phyloP scores from a whole-genome alignment of 306 rosid species.

The Neltuma alba region DNA sequence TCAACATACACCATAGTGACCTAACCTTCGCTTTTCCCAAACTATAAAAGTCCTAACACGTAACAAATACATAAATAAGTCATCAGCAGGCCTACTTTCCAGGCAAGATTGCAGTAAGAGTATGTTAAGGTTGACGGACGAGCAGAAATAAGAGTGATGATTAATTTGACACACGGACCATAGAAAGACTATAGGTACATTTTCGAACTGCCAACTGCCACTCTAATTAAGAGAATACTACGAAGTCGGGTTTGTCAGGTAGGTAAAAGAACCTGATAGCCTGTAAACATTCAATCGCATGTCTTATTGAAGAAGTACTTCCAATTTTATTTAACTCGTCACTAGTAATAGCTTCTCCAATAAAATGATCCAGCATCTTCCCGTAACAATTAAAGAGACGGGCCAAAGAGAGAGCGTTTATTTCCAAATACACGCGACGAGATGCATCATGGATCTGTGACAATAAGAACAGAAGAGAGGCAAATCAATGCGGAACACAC shows the following conservation, averaged over 20 bases:
- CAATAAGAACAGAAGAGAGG: neutral
- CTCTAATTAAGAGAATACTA: neutral
- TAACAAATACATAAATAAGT: neutral
- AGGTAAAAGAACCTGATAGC: constrained; percentile 59
- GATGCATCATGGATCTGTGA: constrained; percentile 68
- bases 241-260: neutral
- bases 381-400: constrained; percentile 51
- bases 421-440: constrained; percentile 52
- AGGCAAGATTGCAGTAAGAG: constrained; percentile 21
- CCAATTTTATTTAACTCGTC: constrained; percentile 31
- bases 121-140: neutral
- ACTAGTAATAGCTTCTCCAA: constrained; percentile 31
- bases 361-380: constrained; percentile 54
- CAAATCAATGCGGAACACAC: neutral
- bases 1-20: neutral
- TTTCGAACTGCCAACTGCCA: neutral
- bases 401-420: constrained; percentile 61
- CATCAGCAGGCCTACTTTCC: neutral
- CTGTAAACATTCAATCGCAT: constrained; percentile 60
- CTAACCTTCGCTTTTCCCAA: neutral
- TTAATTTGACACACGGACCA: neutral
- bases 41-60: neutral
- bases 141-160: neutral
- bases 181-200: neutral
- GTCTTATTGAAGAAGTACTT: constrained; percentile 38